Evolutionary conservation across 192 early-diverging fungal genomes (phyloP).

Genomic region (Chytriomyces sp.): DNA sequence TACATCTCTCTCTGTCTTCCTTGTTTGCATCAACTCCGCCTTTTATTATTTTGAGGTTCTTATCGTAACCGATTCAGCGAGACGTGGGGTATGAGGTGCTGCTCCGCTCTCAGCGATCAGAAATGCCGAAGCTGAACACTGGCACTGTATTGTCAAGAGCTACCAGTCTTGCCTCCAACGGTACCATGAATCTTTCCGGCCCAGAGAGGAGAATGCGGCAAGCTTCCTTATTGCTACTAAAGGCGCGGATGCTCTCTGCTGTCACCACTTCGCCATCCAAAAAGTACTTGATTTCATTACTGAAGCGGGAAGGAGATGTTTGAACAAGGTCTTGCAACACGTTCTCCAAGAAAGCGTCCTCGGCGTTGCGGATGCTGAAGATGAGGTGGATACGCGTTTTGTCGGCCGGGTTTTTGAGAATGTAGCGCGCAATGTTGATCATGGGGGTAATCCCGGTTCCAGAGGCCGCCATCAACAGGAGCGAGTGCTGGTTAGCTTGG

Average conservation of each 20-base stretch:
- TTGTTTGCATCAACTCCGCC: too few relatives aligned
- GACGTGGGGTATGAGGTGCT: too few relatives aligned
- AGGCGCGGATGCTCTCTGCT: too few relatives aligned
- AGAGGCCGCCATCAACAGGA: neutral
- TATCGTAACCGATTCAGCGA: too few relatives aligned
- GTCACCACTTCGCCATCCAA: too few relatives aligned
- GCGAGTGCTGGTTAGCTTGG: neutral
- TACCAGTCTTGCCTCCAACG: neutral
- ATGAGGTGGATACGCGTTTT: neutral
- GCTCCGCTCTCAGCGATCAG: too few relatives aligned
- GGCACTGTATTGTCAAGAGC: too few relatives aligned
- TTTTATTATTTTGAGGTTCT: too few relatives aligned
- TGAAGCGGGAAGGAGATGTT: neutral
- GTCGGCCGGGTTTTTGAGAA: neutral
- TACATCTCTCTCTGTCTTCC: too few relatives aligned
- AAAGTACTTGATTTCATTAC: neutral
- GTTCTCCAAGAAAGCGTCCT: constrained; percentile 4
- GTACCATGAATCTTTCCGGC: neutral
- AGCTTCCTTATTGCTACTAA: too few relatives aligned
- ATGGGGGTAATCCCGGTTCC: constrained; percentile 16
- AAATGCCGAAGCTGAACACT: too few relatives aligned
- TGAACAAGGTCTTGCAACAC: neutral
- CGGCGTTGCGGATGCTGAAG: neutral
- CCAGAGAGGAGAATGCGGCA: neutral
- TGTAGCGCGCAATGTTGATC: neutral